Evolutionary conservation across 2,329 filamentous ascomycete genomes (phyloP).

Genomic region (Helminthosporium solani): DNA sequence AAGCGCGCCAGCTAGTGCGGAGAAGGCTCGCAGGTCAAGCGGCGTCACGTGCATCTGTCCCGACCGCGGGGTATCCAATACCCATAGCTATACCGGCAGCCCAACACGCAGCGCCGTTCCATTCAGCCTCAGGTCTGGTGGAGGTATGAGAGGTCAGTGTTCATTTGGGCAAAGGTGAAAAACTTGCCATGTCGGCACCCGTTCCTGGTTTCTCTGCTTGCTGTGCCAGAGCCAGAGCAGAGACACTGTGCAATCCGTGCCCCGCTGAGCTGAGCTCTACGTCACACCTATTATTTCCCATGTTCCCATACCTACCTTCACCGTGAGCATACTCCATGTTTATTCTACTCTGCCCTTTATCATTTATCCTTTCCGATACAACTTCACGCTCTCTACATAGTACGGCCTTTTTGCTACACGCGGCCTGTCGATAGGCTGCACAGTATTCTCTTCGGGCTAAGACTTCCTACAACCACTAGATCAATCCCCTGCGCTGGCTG

Average conservation of each 20-base stretch:
- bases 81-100: too few relatives aligned
- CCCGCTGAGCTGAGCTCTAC: conserved; percentile 15
- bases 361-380: too few relatives aligned
- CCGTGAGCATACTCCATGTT: neutral
- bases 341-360: too few relatives aligned
- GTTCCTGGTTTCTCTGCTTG: neutral
- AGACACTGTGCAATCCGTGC: neutral
- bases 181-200: neutral
- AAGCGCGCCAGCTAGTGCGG: neutral
- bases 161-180: too few relatives aligned
- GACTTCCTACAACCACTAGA: too few relatives aligned
- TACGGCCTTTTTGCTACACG: neutral
- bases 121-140: neutral
- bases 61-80: too few relatives aligned
- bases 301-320: neutral
- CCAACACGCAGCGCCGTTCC: neutral
- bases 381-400: too few relatives aligned
- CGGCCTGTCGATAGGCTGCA: neutral
- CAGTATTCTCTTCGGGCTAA: too few relatives aligned
- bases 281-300: conserved; percentile 23
- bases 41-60: too few relatives aligned
- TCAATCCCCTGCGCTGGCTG: conserved; percentile 6
- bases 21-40: neutral
- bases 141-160: neutral
- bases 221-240: conserved; percentile 1